Conservation (phyloP, 1,284 basidiomycete species). For the Pascua guehoae region DNA sequence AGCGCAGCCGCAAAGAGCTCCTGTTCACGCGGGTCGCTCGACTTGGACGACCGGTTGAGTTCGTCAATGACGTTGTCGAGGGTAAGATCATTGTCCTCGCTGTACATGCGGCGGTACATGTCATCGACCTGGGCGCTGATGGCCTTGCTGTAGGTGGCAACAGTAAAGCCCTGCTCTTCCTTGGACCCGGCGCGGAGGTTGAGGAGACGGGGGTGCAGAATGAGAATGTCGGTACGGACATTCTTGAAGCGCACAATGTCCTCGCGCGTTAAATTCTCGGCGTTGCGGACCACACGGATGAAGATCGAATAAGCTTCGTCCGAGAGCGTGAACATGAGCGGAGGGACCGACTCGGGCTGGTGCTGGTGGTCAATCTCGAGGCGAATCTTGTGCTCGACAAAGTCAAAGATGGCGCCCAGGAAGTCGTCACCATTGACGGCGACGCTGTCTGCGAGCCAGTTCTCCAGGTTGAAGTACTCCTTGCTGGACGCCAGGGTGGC, state of each 20-base stretch:
- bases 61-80: constrained; percentile 91
- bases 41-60: constrained; percentile 79
- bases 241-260: constrained; percentile 88
- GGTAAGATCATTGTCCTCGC: constrained; percentile 70
- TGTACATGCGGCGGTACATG: constrained; percentile 98
- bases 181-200: constrained; percentile 85
- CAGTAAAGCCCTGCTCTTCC: constrained; percentile 84
- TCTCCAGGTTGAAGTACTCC: constrained; percentile 92
- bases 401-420: constrained; percentile 77
- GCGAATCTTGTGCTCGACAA: constrained; percentile 86
- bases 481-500: constrained; percentile 87
- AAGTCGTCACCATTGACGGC: constrained; percentile 76
- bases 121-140: constrained; percentile 90
- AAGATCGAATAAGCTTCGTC: constrained; percentile 82
- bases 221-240: constrained; percentile 88
- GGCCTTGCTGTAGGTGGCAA: constrained; percentile 81
- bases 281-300: constrained; percentile 71
- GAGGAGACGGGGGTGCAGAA: constrained; percentile 95
- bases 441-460: constrained; percentile 89
- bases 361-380: constrained; percentile 71
- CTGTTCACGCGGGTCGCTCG: constrained; percentile 78
- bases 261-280: constrained; percentile 54
- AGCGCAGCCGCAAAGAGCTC: constrained; percentile 98
- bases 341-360: constrained; percentile 62
- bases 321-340: constrained; percentile 36